Evolutionary conservation across 2,329 filamentous ascomycete species (phyloP).

Genomic region (Colletotrichum nymphaeae): DNA sequence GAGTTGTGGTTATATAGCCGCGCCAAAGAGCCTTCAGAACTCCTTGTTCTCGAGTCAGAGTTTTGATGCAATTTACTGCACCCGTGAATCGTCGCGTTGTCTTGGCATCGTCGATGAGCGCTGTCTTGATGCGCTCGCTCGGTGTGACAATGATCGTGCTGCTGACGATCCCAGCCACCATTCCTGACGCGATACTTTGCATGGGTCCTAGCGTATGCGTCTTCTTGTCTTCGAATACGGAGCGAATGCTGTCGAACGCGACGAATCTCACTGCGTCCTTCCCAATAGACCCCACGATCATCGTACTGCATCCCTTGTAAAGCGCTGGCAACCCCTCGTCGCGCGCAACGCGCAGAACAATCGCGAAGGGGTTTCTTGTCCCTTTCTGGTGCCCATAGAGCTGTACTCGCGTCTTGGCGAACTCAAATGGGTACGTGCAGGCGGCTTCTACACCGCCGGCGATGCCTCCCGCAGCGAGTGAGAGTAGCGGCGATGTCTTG

Average conservation of each 20-base stretch:
- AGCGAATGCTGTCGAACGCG: conserved; percentile 28
- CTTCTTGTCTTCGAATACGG: conserved; percentile 3
- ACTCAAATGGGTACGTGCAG: conserved; percentile 27
- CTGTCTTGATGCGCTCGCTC: conserved; percentile 25
- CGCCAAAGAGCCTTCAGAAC: conserved; percentile 10
- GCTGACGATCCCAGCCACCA: conserved; percentile 12
- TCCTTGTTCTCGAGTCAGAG: conserved; percentile 11
- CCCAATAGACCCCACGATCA: conserved; percentile 24
- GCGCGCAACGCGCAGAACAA: conserved; percentile 20
- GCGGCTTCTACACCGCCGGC: conserved; percentile 25
- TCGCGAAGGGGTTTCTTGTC: conserved; percentile 13
- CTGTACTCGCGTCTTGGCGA: conserved; percentile 25
- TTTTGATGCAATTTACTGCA: conserved; percentile 1
- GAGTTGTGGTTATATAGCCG: conserved; percentile 17
- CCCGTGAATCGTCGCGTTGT: conserved; percentile 11
- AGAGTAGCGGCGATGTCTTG: conserved; percentile 19
- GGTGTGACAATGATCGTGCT: conserved; percentile 27
- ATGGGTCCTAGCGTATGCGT: conserved; percentile 1
- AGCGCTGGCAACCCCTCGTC: conserved; percentile 12
- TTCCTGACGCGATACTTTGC: conserved; percentile 20
- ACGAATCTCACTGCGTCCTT: conserved; percentile 28
- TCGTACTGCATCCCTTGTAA: conserved; percentile 29
- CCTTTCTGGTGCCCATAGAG: conserved; percentile 26
- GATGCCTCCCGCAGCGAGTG: conserved; percentile 17
- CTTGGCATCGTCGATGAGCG: conserved; percentile 27